Evolutionary conservation across 2,329 filamentous ascomycete genomes (phyloP).

Genomic region (Whalleya microplaca): DNA sequence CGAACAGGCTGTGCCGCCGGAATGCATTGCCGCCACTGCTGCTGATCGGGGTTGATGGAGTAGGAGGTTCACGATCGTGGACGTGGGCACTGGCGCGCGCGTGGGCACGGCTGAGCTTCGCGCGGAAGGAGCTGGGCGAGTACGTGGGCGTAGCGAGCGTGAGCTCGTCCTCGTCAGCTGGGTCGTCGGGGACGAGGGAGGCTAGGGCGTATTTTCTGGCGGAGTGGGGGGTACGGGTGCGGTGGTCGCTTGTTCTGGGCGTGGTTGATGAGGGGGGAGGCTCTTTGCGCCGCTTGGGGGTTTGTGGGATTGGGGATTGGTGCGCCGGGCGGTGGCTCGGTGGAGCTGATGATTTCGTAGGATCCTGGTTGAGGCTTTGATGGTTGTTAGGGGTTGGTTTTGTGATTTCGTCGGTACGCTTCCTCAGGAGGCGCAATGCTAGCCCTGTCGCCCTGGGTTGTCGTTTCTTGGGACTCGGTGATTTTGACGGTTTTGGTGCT

Average conservation of each 20-base stretch:
- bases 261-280: constrained; percentile 6
- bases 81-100: background rate
- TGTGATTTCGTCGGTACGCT: background rate
- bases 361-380: background rate
- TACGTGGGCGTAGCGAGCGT: constrained; percentile 23
- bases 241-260: background rate
- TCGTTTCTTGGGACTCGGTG: background rate
- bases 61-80: background rate
- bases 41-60: constrained; percentile 17
- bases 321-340: background rate
- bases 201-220: constrained; percentile 25
- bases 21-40: constrained; percentile 10
- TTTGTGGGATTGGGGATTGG: constrained; percentile 4
- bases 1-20: background rate
- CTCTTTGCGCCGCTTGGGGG: constrained; percentile 15
- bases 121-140: constrained; percentile 10
- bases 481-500: background rate
- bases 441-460: constrained; percentile 1
- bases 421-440: constrained; percentile 4
- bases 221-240: background rate
- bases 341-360: background rate
- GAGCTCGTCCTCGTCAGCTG: constrained; percentile 32
- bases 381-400: background rate
- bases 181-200: constrained; percentile 29
- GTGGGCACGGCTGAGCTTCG: background rate